A percentile compares a stretch with the other conserved stretches of the same genome.
These are phyloP conservation scores for Crinitomyces ghanaensis DNA, from an alignment of 805 yeast genomes.

Conservation along the genomic window DNA sequence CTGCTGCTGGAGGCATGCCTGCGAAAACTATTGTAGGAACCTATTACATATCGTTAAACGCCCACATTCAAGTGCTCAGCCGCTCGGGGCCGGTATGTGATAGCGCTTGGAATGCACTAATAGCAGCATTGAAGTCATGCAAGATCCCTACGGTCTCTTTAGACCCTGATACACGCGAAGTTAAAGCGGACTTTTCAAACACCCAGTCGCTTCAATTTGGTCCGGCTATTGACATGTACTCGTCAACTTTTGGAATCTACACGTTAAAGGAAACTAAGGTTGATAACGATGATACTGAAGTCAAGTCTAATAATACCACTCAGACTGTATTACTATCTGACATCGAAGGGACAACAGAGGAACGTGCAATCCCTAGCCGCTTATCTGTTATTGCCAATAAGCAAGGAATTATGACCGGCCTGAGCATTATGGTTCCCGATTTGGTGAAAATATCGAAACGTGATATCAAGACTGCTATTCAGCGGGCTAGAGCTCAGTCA, in stretches of 20 bases:
- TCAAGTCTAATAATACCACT: background rate
- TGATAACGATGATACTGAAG: background rate
- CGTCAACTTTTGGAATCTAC: conserved; percentile 40
- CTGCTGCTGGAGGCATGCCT: no score
- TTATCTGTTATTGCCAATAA: conserved; percentile 32
- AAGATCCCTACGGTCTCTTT: conserved; percentile 57
- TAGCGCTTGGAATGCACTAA: conserved; percentile 55
- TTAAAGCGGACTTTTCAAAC: conserved; percentile 41
- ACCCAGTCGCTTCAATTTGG: conserved; percentile 32
- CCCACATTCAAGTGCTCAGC: conserved; percentile 65
- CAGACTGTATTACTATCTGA: conserved; percentile 51
- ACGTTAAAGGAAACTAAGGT: conserved; percentile 27
- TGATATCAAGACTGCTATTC: no score
- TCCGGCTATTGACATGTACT: conserved; percentile 9
- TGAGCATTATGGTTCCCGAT: no score
- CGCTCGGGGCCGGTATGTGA: conserved; percentile 77
- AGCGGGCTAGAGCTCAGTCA: no score
- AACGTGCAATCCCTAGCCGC: conserved; percentile 43
- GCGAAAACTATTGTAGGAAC: conserved; percentile 5
- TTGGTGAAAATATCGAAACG: no score
- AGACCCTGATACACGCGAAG: conserved; percentile 42
- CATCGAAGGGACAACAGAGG: conserved; percentile 79
- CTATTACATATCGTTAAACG: conserved; percentile 44
- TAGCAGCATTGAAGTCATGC: conserved; percentile 48
- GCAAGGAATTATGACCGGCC: conserved; percentile 13